Evolutionary conservation across 2,329 filamentous ascomycete species (phyloP).

Genomic region (Nigrospora oryzae): DNA sequence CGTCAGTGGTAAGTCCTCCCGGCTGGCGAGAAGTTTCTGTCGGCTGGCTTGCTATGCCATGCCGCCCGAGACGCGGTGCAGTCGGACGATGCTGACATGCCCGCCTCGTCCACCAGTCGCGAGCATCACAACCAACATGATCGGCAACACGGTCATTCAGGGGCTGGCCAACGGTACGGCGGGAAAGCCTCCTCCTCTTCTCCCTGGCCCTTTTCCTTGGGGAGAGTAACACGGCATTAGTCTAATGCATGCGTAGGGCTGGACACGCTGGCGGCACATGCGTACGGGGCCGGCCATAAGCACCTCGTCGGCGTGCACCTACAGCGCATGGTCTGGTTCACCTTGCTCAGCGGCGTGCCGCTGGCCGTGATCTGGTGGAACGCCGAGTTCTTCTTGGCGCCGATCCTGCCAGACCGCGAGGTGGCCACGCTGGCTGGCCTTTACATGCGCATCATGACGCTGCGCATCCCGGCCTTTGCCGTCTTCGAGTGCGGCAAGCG

Average conservation of each 20-base stretch:
- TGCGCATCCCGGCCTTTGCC: conserved; percentile 43
- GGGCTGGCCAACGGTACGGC: conserved; percentile 35
- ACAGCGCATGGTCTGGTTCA: conserved; percentile 42
- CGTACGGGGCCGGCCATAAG: conserved; percentile 39
- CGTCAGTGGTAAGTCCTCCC: not conserved
- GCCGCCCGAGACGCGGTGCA: not conserved
- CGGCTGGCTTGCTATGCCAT: not conserved
- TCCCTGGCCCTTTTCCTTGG: no score
- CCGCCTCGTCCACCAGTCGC: not conserved
- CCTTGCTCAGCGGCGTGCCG: conserved; percentile 35
- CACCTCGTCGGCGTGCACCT: conserved; percentile 41
- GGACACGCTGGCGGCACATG: conserved; percentile 42
- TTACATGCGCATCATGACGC: conserved; percentile 37
- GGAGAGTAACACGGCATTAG: no score
- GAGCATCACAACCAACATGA: conserved; percentile 27
- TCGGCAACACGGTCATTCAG: conserved; percentile 40
- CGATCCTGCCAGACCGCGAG: conserved; percentile 36
- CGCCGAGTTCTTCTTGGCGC: conserved; percentile 34
- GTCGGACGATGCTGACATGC: no score
- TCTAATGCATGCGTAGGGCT: conserved; percentile 11
- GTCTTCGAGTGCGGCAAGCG: conserved; percentile 45
- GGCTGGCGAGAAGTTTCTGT: not conserved
- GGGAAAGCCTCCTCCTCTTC: no score
- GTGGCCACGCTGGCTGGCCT: conserved; percentile 38
- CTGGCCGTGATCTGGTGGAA: conserved; percentile 39